Percentiles rank a stretch among this genome's conserved stretches.
These are phyloP conservation scores for Metschnikowia arizonensis DNA, from an alignment of 805 yeast genomes.

Conservation along the genomic window DNA sequence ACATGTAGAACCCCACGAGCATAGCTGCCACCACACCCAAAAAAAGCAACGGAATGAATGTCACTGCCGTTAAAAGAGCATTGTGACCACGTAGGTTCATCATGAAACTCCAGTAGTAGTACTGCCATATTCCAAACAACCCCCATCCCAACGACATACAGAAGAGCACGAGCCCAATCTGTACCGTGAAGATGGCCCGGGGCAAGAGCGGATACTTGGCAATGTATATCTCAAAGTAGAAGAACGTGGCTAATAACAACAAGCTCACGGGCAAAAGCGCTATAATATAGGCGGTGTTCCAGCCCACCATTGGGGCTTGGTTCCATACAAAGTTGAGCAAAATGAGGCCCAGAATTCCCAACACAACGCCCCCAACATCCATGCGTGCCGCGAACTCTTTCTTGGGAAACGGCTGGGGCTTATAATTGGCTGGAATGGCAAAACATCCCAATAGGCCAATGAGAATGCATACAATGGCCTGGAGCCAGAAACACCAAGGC, in stretches of 20 bases:
- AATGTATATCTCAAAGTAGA: slow-evolving; percentile 44
- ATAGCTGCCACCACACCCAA: slow-evolving; percentile 56
- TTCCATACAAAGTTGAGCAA: slow-evolving; percentile 68
- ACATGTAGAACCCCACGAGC: slow-evolving; percentile 46
- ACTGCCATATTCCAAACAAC: slow-evolving; percentile 71
- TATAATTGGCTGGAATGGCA: slow-evolving; percentile 33
- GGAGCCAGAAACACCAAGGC: slow-evolving; percentile 58
- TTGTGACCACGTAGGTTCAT: slow-evolving; percentile 47
- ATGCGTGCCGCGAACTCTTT: slow-evolving; percentile 14
- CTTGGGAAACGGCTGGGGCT: slow-evolving; percentile 13
- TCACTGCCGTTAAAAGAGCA: slow-evolving; percentile 33
- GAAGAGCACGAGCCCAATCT: slow-evolving; percentile 46
- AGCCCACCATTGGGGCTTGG: slow-evolving; percentile 71
- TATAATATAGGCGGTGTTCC: slow-evolving; percentile 57
- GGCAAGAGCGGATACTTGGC: slow-evolving; percentile 55
- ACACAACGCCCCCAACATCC: slow-evolving; percentile 41
- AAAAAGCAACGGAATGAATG: slow-evolving; percentile 44
- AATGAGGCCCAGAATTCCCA: slow-evolving; percentile 59
- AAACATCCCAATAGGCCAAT: slow-evolving; percentile 31
- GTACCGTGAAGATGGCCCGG: slow-evolving; percentile 38
- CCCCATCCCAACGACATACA: slow-evolving; percentile 70
- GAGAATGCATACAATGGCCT: slow-evolving; percentile 36
- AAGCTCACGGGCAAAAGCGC: slow-evolving; percentile 54
- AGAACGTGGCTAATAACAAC: slow-evolving; percentile 37
- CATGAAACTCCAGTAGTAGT: slow-evolving; percentile 52